Base-by-base conservation (phyloP, 2,329 filamentous ascomycete species). In the Aspergillus novofumigatus region DNA sequence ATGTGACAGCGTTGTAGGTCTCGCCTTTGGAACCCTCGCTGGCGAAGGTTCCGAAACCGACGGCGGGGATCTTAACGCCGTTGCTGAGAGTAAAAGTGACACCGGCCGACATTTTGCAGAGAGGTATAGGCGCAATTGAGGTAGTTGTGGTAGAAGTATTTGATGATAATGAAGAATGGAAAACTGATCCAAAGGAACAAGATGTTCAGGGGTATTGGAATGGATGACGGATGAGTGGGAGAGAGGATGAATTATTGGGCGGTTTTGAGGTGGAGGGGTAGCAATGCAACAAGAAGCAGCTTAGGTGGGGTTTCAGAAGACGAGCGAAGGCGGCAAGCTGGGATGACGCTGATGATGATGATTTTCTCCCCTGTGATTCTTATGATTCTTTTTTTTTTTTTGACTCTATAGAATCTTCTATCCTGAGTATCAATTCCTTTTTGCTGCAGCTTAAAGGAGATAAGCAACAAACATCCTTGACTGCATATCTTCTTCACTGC, bases 1-100 rank as follows among this genome's bases (percentile, higher is more conserved):
- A 78, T 17, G 71, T 70, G 55, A 79, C 78, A 38, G 80, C 79
- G 56, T 76, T 78, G 76, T 86, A 85, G 48, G 81, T 81, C 75
- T 85, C 82, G 42, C 83, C 83, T 62, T 78, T 77, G 60, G 77
- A 69, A 56, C 85, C 86, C 75, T 90, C 86, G 71, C 82, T 88
- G 70, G 84, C 82, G 67, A 86, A 87, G 64, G 85, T 87, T 64
- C 85, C 85, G 65, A 88, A 87, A 26, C 85, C 85, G 32, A 87
- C 74, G 50, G 78, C 84, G 59, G 85, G 85, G 63, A 87, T 84
- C 69, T 78, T 79, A 58, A 87, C 81, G 64, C 81, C 82, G 68
- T 83, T 84, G 77, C 73, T 80, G 52, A 85, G 77, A 61, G 72
- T 81, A 74, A 79, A 83, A 49, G 75, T 77, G 59, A 69, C 66